Conservation (phyloP, 139 green algal species). For the Micractinium conductrix region DNA sequence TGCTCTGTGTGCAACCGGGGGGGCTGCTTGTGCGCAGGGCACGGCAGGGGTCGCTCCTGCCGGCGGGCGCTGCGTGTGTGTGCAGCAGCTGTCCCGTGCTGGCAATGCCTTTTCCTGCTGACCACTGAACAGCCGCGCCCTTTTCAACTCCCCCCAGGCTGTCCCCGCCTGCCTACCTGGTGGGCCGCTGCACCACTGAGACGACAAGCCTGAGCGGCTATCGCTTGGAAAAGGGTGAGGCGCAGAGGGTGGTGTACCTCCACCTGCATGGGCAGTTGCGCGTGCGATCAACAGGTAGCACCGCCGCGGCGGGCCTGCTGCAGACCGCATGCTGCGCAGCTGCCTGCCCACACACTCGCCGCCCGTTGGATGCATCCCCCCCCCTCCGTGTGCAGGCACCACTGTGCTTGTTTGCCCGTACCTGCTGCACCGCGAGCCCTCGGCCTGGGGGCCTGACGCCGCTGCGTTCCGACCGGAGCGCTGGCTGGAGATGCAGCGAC, state of each 20-base stretch:
- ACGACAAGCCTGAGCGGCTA: conserved; percentile 44
- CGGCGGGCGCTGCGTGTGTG: no score
- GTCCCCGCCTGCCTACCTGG: conserved; percentile 88
- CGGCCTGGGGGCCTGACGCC: conserved; percentile 51
- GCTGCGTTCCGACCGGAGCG: conserved; percentile 68
- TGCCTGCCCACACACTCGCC: no score
- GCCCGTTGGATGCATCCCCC: background rate
- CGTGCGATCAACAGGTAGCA: no score
- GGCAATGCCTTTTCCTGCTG: no score
- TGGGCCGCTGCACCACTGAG: conserved; percentile 76
- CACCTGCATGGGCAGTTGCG: no score
- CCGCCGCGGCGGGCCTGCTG: no score
- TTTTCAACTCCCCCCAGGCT: conserved; percentile 43
- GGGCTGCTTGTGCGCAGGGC: no score
- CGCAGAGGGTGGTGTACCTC: background rate
- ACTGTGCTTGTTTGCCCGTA: conserved; percentile 83
- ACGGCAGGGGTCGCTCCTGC: no score
- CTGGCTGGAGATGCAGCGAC: conserved; percentile 60
- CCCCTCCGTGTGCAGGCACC: conserved; percentile 42
- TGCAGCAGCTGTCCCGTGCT: no score
- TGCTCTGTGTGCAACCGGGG: no score
- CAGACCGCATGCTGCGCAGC: no score
- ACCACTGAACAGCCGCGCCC: background rate
- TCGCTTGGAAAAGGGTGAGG: conserved; percentile 44
- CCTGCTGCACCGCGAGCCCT: conserved; percentile 79